Evolutionary conservation across 2,329 filamentous ascomycete species (phyloP).

Genomic region (Ceratocystis diversiconidia): DNA sequence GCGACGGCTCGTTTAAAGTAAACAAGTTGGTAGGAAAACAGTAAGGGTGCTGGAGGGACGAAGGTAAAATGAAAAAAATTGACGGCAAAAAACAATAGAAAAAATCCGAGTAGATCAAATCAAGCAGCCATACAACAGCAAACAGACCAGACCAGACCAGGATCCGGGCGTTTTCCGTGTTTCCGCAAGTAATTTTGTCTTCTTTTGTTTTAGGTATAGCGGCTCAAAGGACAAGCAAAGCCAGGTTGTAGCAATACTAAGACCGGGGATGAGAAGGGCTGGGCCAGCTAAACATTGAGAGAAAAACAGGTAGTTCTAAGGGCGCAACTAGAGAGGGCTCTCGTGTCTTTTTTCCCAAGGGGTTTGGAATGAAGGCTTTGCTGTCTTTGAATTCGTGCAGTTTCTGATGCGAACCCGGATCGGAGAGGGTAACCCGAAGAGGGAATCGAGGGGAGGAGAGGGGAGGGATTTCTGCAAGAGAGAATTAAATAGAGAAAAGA

Average conservation of each 20-base stretch:
- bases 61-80: not conserved
- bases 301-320: not conserved
- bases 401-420: not conserved
- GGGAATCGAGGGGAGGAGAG: not conserved
- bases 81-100: not conserved
- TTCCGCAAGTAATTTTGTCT: not conserved
- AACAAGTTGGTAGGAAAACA: not conserved
- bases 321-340: not conserved
- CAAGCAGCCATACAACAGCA: not conserved
- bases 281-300: not conserved
- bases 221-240: not conserved
- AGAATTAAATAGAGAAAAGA: not conserved
- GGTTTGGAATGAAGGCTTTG: slow-evolving; percentile 1
- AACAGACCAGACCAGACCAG: not conserved
- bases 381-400: not conserved
- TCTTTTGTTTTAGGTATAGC: slow-evolving; percentile 4
- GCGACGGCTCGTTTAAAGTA: not conserved
- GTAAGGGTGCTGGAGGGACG: not conserved
- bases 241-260: not conserved
- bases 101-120: slow-evolving; percentile 1
- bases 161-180: slow-evolving; percentile 1
- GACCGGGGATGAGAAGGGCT: not conserved
- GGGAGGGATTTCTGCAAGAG: not conserved
- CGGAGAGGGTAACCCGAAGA: not conserved
- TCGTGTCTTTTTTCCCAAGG: not conserved